Evolutionary conservation across 2,329 filamentous ascomycete genomes (phyloP), one percentile per base, ranked within the genome.

Genomic region (Trichoderma sp.): DNA sequence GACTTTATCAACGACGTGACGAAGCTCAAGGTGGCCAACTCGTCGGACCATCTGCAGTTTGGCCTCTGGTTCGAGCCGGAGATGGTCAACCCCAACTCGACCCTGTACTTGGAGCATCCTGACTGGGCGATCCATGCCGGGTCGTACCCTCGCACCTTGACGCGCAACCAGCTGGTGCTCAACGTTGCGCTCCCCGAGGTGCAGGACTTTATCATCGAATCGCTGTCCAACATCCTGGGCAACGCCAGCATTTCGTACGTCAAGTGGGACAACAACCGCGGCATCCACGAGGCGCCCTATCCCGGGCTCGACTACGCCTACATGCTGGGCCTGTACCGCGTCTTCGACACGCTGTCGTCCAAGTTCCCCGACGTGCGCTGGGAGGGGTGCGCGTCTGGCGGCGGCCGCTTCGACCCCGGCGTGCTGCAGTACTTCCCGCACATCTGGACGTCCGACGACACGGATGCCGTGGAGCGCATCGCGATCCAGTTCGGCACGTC

Each of bases 221-320:
- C 81, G 0, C 77, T 90, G 3, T 80, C 85, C 2, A 75, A 78
- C 3, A 78, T 89, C 7, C 79, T 89, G 19, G 77, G 82, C 51
- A 81, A 77, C 1, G 80, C 82, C 0, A 77, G 83, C 26, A 83
- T 89, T 54, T 75, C 76, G 10, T 89, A 89, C 67, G 81, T 90
- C 67, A 90, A 90, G 69, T 89, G 87, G 87, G 87, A 89, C 68
- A 87, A 88, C 73, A 90, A 90, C 74, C 78, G 87, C 5, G 86
- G 82, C 1, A 86, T 88, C 51, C 85, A 89, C 70, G 86, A 89
- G 73, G 80, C 80, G 52, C 76, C 85, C 0, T 79, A 78, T 0
- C 85, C 86, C 0, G 78, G 80, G 0, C 81, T 80, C 7, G 77
- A 82, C 68, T 85, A 89, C 71, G 75, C 78, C 1, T 89, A 89